These are phyloP conservation scores for Tetraselmis striata DNA, from an alignment of 139 green algal genomes.

Conservation along the genomic window DNA sequence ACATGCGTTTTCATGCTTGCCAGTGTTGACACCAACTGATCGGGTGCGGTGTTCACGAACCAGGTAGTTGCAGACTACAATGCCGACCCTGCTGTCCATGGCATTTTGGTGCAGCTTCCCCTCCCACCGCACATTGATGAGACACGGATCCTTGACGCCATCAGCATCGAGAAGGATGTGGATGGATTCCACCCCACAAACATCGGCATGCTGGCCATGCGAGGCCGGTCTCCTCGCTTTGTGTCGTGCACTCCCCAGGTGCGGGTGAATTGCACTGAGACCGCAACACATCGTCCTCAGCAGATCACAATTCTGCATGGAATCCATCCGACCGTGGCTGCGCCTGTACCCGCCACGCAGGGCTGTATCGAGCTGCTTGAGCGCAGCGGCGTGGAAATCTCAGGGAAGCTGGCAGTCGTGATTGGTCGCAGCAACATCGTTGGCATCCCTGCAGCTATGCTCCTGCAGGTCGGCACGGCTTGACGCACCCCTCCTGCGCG, in stretches of 20 bases:
- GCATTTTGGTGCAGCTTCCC: conserved; percentile 80
- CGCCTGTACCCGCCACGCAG: too few relatives aligned
- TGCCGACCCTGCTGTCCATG: conserved; percentile 66
- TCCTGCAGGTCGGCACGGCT: conserved; percentile 76
- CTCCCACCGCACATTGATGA: conserved; percentile 36
- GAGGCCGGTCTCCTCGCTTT: conserved; percentile 65
- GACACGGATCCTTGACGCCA: conserved; percentile 59
- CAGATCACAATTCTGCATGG: conserved; percentile 35
- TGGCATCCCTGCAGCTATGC: conserved; percentile 73
- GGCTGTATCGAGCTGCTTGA: conserved; percentile 91
- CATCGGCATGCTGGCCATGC: conserved; percentile 73
- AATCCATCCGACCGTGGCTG: too few relatives aligned
- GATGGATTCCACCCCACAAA: conserved; percentile 93
- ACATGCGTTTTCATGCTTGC: background rate
- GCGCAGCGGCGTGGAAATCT: conserved; percentile 44
- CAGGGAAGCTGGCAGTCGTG: conserved; percentile 75
- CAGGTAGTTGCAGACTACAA: conserved; percentile 69
- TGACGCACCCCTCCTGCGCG: too few relatives aligned
- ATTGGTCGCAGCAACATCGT: conserved; percentile 92
- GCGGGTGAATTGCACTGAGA: too few relatives aligned
- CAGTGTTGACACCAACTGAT: background rate
- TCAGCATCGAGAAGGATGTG: conserved; percentile 89
- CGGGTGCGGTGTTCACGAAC: background rate
- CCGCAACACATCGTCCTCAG: too few relatives aligned
- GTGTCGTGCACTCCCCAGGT: conserved; percentile 74